Conservation (phyloP, 2,329 filamentous ascomycete genomes). For the Hansfordia pulvinata region DNA sequence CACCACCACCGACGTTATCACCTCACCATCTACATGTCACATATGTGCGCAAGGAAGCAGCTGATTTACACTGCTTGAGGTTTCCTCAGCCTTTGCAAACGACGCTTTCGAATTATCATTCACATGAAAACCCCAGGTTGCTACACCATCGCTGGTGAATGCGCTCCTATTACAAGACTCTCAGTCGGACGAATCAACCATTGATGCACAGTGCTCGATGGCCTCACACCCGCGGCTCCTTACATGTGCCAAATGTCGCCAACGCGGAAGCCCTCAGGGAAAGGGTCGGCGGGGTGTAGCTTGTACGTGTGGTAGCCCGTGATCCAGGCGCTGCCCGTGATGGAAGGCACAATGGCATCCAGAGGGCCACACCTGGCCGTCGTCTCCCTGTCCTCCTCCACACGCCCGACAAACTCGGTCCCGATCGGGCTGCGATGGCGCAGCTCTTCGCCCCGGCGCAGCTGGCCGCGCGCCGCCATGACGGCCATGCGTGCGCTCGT, state of each 20-base stretch:
- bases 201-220: too few species aligned
- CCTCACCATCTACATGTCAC: too few species aligned
- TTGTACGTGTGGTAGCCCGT: conserved; percentile 27
- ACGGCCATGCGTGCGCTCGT: conserved; percentile 28
- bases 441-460: conserved; percentile 22
- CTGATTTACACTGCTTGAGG: too few species aligned
- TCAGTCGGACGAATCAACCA: too few species aligned
- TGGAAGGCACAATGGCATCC: conserved; percentile 22
- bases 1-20: too few species aligned
- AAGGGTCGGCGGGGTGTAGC: conserved; percentile 28
- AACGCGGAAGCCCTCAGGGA: conserved; percentile 23
- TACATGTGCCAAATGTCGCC: conserved; percentile 3
- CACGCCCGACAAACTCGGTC: conserved; percentile 24
- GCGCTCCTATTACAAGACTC: too few species aligned
- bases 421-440: conserved; percentile 26
- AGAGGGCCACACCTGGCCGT: conserved; percentile 23
- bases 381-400: conserved; percentile 20
- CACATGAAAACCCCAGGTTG: too few species aligned
- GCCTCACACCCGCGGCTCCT: too few species aligned
- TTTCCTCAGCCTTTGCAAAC: too few species aligned
- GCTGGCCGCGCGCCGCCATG: conserved; percentile 23
- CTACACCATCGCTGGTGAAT: too few species aligned
- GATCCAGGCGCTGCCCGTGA: conserved; percentile 30
- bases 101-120: too few species aligned
- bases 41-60: too few species aligned